Conservation (phyloP, 257 asterid genomes). For the Rhazya stricta region DNA sequence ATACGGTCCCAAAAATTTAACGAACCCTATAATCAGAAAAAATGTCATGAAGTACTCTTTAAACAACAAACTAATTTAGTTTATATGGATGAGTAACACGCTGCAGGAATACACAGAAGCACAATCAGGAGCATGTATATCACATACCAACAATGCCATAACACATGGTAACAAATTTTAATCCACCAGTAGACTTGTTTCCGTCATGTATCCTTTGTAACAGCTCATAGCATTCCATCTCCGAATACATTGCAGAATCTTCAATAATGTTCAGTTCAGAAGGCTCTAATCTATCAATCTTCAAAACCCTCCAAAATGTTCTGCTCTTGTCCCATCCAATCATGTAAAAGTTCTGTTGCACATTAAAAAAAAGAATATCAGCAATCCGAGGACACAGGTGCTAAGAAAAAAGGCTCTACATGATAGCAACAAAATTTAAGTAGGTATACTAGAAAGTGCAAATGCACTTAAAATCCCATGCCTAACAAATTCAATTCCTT, state of each 20-base stretch:
- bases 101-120: background rate
- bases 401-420: background rate
- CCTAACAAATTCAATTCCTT: background rate
- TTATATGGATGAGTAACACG: background rate
- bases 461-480: background rate
- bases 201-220: slow-evolving; percentile 71
- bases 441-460: background rate
- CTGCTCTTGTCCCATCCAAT: slow-evolving; percentile 71
- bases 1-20: slow-evolving; percentile 88
- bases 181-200: slow-evolving; percentile 78
- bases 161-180: slow-evolving; percentile 72
- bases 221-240: slow-evolving; percentile 63
- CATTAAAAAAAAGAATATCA: background rate
- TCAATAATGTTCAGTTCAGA: slow-evolving; percentile 59
- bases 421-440: background rate
- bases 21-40: slow-evolving; percentile 51
- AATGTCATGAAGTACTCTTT: slow-evolving; percentile 9
- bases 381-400: background rate
- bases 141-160: slow-evolving; percentile 86
- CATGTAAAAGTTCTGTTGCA: slow-evolving; percentile 72
- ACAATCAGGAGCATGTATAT: background rate
- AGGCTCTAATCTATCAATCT: slow-evolving; percentile 70
- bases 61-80: background rate
- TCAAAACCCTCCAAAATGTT: slow-evolving; percentile 75
- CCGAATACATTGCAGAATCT: slow-evolving; percentile 68